Evolutionary conservation across 371 early-diverging fungal species (phyloP), one percentile per base, ranked within the genome.

Genomic region (Mortierella sp.): DNA sequence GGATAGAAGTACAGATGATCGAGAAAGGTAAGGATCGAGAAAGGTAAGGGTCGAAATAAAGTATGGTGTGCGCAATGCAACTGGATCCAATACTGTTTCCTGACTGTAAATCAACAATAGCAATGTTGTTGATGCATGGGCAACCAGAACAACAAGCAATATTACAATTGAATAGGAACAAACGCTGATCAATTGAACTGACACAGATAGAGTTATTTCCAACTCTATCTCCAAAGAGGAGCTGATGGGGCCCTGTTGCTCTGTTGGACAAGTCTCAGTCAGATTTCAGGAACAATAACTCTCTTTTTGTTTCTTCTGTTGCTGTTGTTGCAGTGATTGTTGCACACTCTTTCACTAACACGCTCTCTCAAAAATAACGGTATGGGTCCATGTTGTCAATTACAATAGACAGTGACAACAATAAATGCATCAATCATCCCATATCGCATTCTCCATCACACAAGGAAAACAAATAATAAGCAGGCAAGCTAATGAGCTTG

Each of bases 191-290:
- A 37, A 67, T 67, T 67, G 67, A 67, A 40, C 24, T 67, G 67
- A 67, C 67, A 67, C 67, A 37, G 67, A 67, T 67, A 67, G 67
- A 67, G 67, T 67, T 67, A 67, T 24, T 24, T 34, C 34, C 40
- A 67, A 67, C 67, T 67, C 67, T 37, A 67, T 67, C 54, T 5
- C 24, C 10, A 16, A 34, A 37, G 40, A 67, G 37, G 67, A 37
- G 19, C 34, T 19, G 28, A 57, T 57, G 61, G 37, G 67, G 40
- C 19, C 4, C 9, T 31, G 34, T 34, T 31, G 34, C 8, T 31
- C 40, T 37, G 67, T 67, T 37, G 67, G 43, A 24, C 24, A 24
- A 24, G 40, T 67, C 67, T 67, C 10, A 67, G 24, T 37, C 37
- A 0, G 9, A 67, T 37, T 67, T 24, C 67, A 67, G 67, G 67